A percentile compares a stretch with the other conserved stretches of the same genome.
phyloP scores from a whole-genome alignment of 1,284 basidiomycete genomes.

The Jaminaea rosea region DNA sequence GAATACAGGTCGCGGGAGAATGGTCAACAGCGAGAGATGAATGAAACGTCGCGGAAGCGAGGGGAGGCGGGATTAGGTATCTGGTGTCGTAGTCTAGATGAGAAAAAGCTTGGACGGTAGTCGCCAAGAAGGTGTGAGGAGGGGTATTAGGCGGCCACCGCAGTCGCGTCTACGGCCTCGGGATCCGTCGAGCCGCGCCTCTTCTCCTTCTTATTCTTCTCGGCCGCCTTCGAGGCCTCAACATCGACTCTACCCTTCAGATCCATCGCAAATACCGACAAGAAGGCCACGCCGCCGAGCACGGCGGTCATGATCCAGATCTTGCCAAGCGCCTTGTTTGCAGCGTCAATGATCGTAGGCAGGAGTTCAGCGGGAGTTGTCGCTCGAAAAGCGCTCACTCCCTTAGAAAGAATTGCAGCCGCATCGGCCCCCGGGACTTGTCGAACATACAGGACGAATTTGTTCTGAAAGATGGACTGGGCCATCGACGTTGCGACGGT shows the following conservation, averaged over 20 bases:
- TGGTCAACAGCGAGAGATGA: too few relatives aligned
- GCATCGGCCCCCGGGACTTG: slow-evolving; percentile 12
- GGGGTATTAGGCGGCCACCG: too few relatives aligned
- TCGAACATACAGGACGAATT: slow-evolving; percentile 14
- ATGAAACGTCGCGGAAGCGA: too few relatives aligned
- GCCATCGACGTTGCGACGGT: slow-evolving; percentile 19
- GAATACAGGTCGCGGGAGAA: too few relatives aligned
- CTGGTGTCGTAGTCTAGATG: too few relatives aligned
- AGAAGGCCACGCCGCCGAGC: slow-evolving; percentile 15
- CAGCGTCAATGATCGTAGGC: slow-evolving; percentile 10
- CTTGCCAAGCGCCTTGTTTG: slow-evolving; percentile 18
- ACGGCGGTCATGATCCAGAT: slow-evolving; percentile 13
- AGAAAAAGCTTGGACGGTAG: too few relatives aligned
- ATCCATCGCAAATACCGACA: slow-evolving; percentile 20
- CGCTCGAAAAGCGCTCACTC: slow-evolving; percentile 16
- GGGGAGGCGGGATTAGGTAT: too few relatives aligned
- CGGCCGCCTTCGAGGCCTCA: background rate
- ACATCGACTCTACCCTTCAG: slow-evolving; percentile 10
- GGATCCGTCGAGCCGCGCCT: background rate
- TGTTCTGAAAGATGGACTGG: slow-evolving; percentile 26
- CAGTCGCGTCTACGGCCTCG: too few relatives aligned
- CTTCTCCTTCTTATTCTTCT: background rate
- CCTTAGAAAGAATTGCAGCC: slow-evolving; percentile 13
- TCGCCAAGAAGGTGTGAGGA: too few relatives aligned
- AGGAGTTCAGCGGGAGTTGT: slow-evolving; percentile 12